Percentiles rank a stretch among this genome's conserved stretches.
phyloP scores from a whole-genome alignment of 2,329 filamentous ascomycete genomes.

The Peltaster fructicola region DNA sequence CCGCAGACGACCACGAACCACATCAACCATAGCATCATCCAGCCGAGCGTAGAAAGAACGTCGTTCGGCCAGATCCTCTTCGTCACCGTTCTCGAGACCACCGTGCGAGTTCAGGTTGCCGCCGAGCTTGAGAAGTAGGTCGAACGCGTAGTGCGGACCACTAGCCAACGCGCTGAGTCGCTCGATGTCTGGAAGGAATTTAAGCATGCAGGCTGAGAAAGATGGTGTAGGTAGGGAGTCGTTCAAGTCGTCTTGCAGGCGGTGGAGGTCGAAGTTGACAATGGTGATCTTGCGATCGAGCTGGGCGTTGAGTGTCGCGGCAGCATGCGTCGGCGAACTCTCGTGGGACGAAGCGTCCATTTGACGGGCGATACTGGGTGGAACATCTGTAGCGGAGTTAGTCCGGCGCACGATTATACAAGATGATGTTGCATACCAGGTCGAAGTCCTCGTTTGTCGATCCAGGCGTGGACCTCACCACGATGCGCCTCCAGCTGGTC shows the following conservation, averaged over 20 bases:
- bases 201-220: conserved; percentile 36
- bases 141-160: conserved; percentile 33
- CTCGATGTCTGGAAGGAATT: conserved; percentile 36
- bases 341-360: conserved; percentile 31
- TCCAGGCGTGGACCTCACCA: conserved; percentile 35
- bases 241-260: conserved; percentile 37
- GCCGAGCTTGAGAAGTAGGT: conserved; percentile 36
- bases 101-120: conserved; percentile 38
- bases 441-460: conserved; percentile 36
- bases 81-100: conserved; percentile 31
- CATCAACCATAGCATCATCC: conserved; percentile 34
- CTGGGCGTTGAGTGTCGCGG: conserved; percentile 35
- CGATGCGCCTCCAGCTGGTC: conserved; percentile 34
- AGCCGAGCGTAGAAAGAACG: conserved; percentile 32
- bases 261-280: conserved; percentile 39
- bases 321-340: conserved; percentile 25
- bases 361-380: conserved; percentile 32
- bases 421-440: conserved; percentile 23
- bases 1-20: conserved; percentile 31
- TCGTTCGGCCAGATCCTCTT: conserved; percentile 30
- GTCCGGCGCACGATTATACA: conserved; percentile 2
- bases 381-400: conserved; percentile 25
- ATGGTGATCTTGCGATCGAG: conserved; percentile 41
- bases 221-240: conserved; percentile 34
- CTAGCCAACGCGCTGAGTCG: conserved; percentile 31